Percentiles rank a stretch among this genome's conserved stretches.
phyloP scores from a whole-genome alignment of 2,329 filamentous ascomycete genomes.

The Alternaria sp. region DNA sequence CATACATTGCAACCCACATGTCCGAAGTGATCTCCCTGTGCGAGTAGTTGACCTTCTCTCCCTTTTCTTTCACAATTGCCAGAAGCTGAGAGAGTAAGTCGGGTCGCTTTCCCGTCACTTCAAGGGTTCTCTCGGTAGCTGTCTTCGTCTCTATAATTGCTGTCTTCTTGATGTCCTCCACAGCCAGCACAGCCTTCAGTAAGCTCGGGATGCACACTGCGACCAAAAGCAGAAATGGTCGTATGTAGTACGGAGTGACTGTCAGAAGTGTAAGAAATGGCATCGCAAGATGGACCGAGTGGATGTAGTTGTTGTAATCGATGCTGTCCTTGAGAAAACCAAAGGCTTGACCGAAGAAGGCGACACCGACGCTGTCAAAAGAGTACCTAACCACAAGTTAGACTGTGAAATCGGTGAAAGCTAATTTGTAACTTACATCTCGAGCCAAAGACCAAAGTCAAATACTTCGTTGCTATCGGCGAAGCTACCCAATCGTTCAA shows the following conservation, averaged over 20 bases:
- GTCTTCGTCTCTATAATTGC: slow-evolving; percentile 22
- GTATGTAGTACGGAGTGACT: slow-evolving; percentile 17
- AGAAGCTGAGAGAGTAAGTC: slow-evolving; percentile 42
- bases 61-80: slow-evolving; percentile 36
- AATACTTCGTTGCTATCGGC: slow-evolving; percentile 15
- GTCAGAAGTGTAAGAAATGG: slow-evolving; percentile 23
- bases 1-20: slow-evolving; percentile 40
- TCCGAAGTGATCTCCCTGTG: slow-evolving; percentile 37
- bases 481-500: slow-evolving; percentile 21
- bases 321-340: slow-evolving; percentile 28
- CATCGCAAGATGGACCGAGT: slow-evolving; percentile 45
- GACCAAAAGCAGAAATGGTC: slow-evolving; percentile 8
- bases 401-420: neutral
- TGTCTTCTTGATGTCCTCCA: slow-evolving; percentile 20
- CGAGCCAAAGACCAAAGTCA: slow-evolving; percentile 27
- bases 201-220: slow-evolving; percentile 27
- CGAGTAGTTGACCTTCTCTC: slow-evolving; percentile 38
- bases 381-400: slow-evolving; percentile 27
- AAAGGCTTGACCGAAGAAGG: slow-evolving; percentile 28
- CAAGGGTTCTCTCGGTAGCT: slow-evolving; percentile 14
- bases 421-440: slow-evolving; percentile 18
- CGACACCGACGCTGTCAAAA: slow-evolving; percentile 15
- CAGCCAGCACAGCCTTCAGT: slow-evolving; percentile 27
- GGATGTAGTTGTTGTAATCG: slow-evolving; percentile 29
- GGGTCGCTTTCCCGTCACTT: slow-evolving; percentile 21